phyloP scores from a whole-genome alignment of 306 rosid genomes.

The Urtica urens region DNA sequence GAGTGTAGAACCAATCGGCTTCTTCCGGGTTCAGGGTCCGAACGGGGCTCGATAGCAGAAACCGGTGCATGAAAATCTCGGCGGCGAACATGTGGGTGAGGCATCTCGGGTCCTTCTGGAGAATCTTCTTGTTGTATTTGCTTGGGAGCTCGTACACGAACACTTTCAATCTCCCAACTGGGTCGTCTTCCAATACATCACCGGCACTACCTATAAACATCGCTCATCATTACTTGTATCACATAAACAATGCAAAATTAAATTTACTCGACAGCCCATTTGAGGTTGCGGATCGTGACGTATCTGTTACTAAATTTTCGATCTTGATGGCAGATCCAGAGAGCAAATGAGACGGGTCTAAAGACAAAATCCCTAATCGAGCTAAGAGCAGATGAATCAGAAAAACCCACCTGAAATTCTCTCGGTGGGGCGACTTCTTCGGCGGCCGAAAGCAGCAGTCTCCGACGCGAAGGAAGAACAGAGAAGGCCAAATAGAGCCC shows the following conservation, averaged over 20 bases:
- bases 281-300: too few relatives aligned
- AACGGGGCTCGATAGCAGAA: slow-evolving; percentile 87
- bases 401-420: slow-evolving; percentile 70
- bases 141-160: slow-evolving; percentile 98
- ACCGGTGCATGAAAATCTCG: slow-evolving; percentile 94
- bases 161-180: slow-evolving; percentile 96
- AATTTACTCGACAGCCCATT: neutral
- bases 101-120: slow-evolving; percentile 92
- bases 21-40: slow-evolving; percentile 95
- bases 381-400: neutral
- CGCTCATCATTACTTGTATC: too few relatives aligned
- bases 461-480: slow-evolving; percentile 32
- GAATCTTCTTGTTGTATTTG: slow-evolving; percentile 91
- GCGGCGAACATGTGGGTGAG: slow-evolving; percentile 99
- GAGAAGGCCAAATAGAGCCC: slow-evolving; percentile 36
- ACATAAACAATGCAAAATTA: neutral
- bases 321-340: slow-evolving; percentile 8
- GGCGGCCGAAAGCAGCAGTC: slow-evolving; percentile 40
- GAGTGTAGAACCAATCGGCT: slow-evolving; percentile 99
- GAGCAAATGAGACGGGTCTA: slow-evolving; percentile 11
- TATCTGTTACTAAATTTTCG: too few relatives aligned
- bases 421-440: slow-evolving; percentile 64
- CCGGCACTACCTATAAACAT: slow-evolving; percentile 83
- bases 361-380: slow-evolving; percentile 2
- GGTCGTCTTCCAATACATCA: slow-evolving; percentile 94